Conservation (phyloP, 495 filamentous ascomycete genomes). For the Aspergillus hancockii region DNA sequence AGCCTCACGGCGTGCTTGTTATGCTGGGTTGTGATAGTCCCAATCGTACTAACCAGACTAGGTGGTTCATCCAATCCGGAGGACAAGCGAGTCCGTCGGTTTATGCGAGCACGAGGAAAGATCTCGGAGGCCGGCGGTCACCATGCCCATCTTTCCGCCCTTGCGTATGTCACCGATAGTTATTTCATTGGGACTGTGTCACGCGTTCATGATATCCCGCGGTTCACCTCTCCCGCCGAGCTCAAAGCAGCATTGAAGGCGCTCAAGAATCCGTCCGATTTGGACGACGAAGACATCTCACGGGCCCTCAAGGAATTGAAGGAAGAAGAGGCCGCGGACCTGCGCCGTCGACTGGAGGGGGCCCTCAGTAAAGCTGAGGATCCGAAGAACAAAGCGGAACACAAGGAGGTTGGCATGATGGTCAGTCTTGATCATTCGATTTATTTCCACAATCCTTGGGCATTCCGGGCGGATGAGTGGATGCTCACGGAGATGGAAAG, state of each 20-base stretch:
- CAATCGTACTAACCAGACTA: conserved; percentile 14
- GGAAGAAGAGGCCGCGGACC: conserved; percentile 43
- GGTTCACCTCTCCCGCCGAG: conserved; percentile 51
- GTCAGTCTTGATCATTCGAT: conserved; percentile 92
- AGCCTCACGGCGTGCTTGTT: conserved; percentile 12
- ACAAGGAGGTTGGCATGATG: conserved; percentile 81
- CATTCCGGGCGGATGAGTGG: conserved; percentile 89
- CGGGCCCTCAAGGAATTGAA: conserved; percentile 43
- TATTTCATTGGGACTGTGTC: conserved; percentile 90
- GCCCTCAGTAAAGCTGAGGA: conserved; percentile 31
- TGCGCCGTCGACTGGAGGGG: conserved; percentile 40
- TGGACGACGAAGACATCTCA: conserved; percentile 45
- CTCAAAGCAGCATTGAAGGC: conserved; percentile 40
- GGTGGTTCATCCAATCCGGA: conserved; percentile 52
- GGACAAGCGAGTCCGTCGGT: conserved; percentile 71
- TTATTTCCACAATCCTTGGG: conserved; percentile 85
- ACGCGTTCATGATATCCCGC: conserved; percentile 71
- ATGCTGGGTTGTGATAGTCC: neutral
- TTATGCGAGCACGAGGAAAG: conserved; percentile 72
- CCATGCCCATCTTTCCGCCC: conserved; percentile 76
- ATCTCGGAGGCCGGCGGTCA: conserved; percentile 74
- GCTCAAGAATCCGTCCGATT: conserved; percentile 48
- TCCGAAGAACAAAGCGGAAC: conserved; percentile 21
- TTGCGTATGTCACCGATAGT: conserved; percentile 90
- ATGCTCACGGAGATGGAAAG: conserved; percentile 88